Evolutionary conservation across 2,329 filamentous ascomycete species (phyloP).

Genomic region (Hypoxylon sp.): DNA sequence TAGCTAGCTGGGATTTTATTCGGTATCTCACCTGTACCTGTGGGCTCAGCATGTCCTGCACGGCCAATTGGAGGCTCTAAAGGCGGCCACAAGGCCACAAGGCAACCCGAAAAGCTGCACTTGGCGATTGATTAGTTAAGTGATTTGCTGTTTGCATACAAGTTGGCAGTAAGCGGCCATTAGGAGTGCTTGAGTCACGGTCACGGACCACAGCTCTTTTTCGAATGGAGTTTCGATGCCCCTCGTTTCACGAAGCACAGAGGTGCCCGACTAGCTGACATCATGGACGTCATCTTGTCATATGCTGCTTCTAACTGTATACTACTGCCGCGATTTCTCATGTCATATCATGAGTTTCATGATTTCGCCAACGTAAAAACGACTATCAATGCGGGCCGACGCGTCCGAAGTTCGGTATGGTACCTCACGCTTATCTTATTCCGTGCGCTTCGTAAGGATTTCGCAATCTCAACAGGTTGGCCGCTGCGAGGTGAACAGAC

Average conservation of each 20-base stretch:
- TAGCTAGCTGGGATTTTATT: constrained; percentile 32
- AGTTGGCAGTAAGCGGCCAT: constrained; percentile 42
- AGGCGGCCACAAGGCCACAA: constrained; percentile 44
- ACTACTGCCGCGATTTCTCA: constrained; percentile 11
- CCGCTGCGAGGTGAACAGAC: constrained; percentile 43
- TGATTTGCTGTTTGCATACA: constrained; percentile 47
- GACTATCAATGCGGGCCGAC: constrained; percentile 38
- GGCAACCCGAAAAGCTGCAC: constrained; percentile 43
- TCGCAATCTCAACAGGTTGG: constrained; percentile 34
- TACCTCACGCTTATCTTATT: constrained; percentile 43
- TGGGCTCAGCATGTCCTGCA: constrained; percentile 33
- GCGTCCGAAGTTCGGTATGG: constrained; percentile 46
- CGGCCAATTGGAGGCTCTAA: constrained; percentile 34
- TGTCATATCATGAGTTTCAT: constrained; percentile 10
- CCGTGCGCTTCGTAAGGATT: constrained; percentile 39
- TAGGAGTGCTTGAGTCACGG: constrained; percentile 41
- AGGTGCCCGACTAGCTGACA: constrained; percentile 39
- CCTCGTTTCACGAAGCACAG: constrained; percentile 28
- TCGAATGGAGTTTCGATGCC: constrained; percentile 12
- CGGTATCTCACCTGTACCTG: constrained; percentile 36
- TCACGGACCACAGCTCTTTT: constrained; percentile 16
- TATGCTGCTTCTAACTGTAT: constrained; percentile 28
- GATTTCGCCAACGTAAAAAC: constrained; percentile 12
- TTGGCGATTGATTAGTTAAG: constrained; percentile 45
- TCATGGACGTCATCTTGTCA: constrained; percentile 34